Evolutionary conservation across 2,329 filamentous ascomycete species (phyloP), one percentile per base, ranked within the genome.

Genomic region (Aspergillus alliaceus): DNA sequence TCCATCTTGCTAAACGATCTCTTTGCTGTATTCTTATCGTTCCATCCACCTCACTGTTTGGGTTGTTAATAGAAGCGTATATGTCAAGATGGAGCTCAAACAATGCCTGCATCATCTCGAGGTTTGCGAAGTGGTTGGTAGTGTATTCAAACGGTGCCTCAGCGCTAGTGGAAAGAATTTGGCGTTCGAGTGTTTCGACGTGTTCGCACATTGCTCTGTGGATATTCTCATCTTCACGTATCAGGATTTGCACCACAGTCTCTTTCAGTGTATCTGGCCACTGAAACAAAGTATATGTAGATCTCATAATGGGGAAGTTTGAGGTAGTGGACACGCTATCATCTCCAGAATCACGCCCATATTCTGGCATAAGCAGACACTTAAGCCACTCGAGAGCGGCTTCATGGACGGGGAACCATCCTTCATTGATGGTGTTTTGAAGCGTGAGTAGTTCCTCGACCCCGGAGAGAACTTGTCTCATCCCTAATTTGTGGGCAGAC

Each of bases 11-110:
- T 8, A 89, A 71, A 14, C 86, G 81, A 66, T 87, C 83, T 53
- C 79, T 80, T 64, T 88, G 85, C 8, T 80, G 60, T 4, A 76
- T 67, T 34, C 82, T 78, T n/a, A 79, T 83, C 5, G 75, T 75
- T 29, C 72, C 65, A 57, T 83, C 79, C 6, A 85, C 79, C 24
- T 83, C 80, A 62, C 82, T 87, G 61, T 80, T 81, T 0, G 84
- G 81, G 60, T 83, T 83, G 50, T 83, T 87, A 63, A 88, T 84
- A n/a, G 82, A 74, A 6, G 82, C 82, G 67, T 86, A 88, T 8
- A 88, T 77, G 65, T 90, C 87, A 6, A 90, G 77, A 65, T 90
- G 87, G 31, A 90, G 72, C 69, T 90, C 87, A 62, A 87, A 88
- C 3, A 90, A 73, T 2, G 81, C 80, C 67, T 90, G 79, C 1